These are phyloP conservation scores for Penicillium sp. DNA, from an alignment of 2,329 filamentous ascomycete species.

Conservation along the genomic window DNA sequence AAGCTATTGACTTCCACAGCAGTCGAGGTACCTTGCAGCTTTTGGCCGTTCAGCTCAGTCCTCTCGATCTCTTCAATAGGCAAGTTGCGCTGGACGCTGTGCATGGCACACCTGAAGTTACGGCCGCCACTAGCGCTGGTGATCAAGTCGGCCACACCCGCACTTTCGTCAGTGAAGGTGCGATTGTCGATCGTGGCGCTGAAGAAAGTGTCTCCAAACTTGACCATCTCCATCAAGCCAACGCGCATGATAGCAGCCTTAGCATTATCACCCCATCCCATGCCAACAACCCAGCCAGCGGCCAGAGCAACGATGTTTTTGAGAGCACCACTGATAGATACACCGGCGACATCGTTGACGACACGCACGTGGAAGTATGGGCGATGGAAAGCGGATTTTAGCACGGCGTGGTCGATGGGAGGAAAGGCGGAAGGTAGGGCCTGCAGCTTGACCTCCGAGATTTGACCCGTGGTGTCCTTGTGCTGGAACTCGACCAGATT, in stretches of 20 bases:
- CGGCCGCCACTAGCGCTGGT: conserved; percentile 89
- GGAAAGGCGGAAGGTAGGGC: conserved; percentile 80
- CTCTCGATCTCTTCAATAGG: conserved; percentile 84
- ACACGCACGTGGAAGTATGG: conserved; percentile 97
- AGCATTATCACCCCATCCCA: conserved; percentile 97
- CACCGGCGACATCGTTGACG: conserved; percentile 92
- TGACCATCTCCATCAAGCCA: conserved; percentile 92
- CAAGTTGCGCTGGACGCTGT: conserved; percentile 75
- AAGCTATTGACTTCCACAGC: conserved; percentile 90
- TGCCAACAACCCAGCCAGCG: conserved; percentile 90
- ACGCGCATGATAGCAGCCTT: conserved; percentile 99
- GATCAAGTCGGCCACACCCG: conserved; percentile 92
- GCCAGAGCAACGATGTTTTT: conserved; percentile 97
- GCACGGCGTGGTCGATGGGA: conserved; percentile 77
- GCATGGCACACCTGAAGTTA: conserved; percentile 91
- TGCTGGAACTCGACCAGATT: conserved; percentile 58
- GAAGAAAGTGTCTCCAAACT: conserved; percentile 93
- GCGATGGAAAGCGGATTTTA: conserved; percentile 86
- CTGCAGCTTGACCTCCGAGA: conserved; percentile 68
- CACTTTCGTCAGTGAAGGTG: conserved; percentile 96
- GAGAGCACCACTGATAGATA: conserved; percentile 87
- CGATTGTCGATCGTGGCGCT: conserved; percentile 72
- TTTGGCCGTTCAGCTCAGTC: conserved; percentile 91
- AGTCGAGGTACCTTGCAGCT: conserved; percentile 90
- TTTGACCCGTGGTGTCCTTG: conserved; percentile 66